Conservation (phyloP, 768 basidiomycete genomes). For the Tephrocybe sp. region DNA sequence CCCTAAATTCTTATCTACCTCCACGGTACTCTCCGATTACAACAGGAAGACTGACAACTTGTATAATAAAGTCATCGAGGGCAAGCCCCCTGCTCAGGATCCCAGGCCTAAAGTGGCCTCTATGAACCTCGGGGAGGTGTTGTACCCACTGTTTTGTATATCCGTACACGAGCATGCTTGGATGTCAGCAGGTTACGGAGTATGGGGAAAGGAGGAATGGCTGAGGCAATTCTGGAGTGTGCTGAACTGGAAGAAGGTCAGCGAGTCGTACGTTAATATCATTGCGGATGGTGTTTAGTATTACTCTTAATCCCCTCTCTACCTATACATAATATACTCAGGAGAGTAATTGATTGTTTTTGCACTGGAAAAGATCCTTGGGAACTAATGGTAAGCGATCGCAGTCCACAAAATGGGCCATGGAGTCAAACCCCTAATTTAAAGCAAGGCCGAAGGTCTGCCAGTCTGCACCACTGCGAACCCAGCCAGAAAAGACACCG, state of each 20-base stretch:
- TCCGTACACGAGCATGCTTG: conserved; percentile 86
- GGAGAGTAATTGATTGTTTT: too few relatives aligned
- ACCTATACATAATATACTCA: neutral
- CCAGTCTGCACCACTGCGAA: conserved; percentile 51
- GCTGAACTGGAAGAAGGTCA: conserved; percentile 74
- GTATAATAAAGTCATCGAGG: neutral
- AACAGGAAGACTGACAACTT: neutral
- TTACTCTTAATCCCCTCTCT: conserved; percentile 3
- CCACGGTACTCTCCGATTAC: conserved; percentile 9
- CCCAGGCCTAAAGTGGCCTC: conserved; percentile 21
- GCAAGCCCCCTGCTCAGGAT: neutral
- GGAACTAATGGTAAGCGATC: too few relatives aligned
- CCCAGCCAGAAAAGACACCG: conserved; percentile 64
- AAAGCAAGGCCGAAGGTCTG: conserved; percentile 43
- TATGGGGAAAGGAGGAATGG: conserved; percentile 91
- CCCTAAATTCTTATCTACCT: conserved; percentile 25
- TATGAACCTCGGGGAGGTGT: conserved; percentile 45
- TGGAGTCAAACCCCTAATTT: neutral
- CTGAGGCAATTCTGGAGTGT: conserved; percentile 82
- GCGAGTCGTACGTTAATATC: conserved; percentile 28
- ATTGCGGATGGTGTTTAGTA: neutral
- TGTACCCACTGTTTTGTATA: conserved; percentile 78
- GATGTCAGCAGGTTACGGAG: conserved; percentile 80
- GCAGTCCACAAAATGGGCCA: too few relatives aligned
- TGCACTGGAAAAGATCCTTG: too few relatives aligned